Percentiles rank a stretch among this genome's conserved stretches.
Conservation (phyloP, 441 rosid species). For the Biscutella auriculata region DNA sequence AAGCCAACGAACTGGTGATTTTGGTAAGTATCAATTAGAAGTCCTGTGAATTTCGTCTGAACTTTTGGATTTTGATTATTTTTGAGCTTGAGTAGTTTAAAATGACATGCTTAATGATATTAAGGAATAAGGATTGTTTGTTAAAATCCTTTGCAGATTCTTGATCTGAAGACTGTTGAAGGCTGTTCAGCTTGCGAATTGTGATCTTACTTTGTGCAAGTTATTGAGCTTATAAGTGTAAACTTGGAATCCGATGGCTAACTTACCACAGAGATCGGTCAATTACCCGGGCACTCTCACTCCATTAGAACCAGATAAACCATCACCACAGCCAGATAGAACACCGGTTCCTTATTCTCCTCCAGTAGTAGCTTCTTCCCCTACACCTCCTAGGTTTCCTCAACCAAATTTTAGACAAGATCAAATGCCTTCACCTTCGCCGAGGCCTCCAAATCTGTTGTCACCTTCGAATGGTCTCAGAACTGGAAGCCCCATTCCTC, state of each 20-base stretch:
- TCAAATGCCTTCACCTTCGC: conserved; percentile 48
- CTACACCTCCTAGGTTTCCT: conserved; percentile 56
- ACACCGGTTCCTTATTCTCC: conserved; percentile 34
- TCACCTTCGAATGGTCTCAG: conserved; percentile 59
- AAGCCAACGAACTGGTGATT: conserved; percentile 13
- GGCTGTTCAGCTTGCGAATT: neutral
- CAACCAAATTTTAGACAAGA: conserved; percentile 52
- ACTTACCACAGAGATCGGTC: conserved; percentile 35
- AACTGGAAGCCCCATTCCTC: conserved; percentile 58
- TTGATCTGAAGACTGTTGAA: neutral
- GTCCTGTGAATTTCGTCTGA: neutral
- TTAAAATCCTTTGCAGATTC: conserved; percentile 7
- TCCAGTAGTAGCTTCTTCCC: conserved; percentile 35
- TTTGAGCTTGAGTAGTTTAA: neutral
- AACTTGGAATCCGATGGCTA: conserved; percentile 38
- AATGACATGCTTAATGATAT: neutral
- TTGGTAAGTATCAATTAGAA: neutral
- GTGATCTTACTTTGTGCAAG: neutral
- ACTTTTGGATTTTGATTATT: neutral
- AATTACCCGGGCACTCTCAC: conserved; percentile 32
- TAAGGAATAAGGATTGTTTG: neutral
- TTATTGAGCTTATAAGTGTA: neutral
- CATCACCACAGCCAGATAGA: conserved; percentile 35
- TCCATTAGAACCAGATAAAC: conserved; percentile 33
- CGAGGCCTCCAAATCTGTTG: conserved; percentile 33